These are phyloP conservation scores for Globisporangium uncinulatum DNA, from an alignment of 352 stramenopile species.

Conservation along the genomic window DNA sequence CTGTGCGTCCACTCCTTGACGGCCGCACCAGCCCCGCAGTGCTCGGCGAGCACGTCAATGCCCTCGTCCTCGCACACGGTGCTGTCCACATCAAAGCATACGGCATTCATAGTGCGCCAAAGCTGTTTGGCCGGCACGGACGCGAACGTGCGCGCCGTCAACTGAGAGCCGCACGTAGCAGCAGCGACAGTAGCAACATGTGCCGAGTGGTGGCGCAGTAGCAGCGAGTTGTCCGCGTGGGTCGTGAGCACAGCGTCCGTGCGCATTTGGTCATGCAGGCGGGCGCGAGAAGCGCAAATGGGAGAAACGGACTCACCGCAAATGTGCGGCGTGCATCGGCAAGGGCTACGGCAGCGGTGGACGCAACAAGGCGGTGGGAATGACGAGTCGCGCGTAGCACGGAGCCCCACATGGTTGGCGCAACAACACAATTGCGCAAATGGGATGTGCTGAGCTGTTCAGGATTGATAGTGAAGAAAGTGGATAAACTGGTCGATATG, in stretches of 20 bases:
- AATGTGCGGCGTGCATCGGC: not conserved
- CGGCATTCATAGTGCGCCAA: conserved; percentile 64
- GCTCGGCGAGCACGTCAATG: conserved; percentile 97
- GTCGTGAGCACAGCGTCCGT: conserved; percentile 10
- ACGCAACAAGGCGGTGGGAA: conserved; percentile 5
- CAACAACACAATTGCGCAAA: too few relatives aligned
- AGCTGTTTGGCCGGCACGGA: conserved; percentile 29
- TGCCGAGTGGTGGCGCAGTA: not conserved
- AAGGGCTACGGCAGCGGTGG: not conserved
- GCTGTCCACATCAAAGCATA: conserved; percentile 95
- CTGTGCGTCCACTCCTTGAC: conserved; percentile 94
- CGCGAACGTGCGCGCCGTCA: conserved; percentile 3
- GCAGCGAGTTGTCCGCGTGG: not conserved
- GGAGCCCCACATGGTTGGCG: conserved; percentile 10
- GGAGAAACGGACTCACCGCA: conserved; percentile 4
- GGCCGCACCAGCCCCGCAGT: conserved; percentile 91
- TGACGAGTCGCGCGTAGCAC: conserved; percentile 16
- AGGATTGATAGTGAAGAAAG: too few relatives aligned
- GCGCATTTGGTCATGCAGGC: conserved; percentile 6
- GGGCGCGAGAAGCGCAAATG: not conserved
- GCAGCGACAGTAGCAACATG: not conserved
- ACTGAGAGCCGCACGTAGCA: not conserved
- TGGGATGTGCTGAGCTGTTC: not conserved
- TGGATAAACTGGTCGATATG: too few relatives aligned
- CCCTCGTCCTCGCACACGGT: conserved; percentile 97